phyloP scores from a whole-genome alignment of 2,329 filamentous ascomycete genomes.

The Fusarium fracticaudum region DNA sequence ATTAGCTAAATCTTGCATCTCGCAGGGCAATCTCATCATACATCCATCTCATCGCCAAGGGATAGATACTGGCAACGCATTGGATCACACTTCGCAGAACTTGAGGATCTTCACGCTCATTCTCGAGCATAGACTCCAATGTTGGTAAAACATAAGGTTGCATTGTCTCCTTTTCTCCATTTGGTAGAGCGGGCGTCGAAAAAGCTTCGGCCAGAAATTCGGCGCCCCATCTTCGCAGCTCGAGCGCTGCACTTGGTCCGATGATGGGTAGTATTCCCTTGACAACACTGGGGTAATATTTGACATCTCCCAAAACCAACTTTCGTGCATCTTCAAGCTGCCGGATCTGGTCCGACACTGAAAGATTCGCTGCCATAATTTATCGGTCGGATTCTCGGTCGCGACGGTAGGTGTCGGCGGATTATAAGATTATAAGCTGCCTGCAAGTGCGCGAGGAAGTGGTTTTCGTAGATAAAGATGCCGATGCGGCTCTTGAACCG shows the following conservation, averaged over 20 bases:
- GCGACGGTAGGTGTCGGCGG: not conserved
- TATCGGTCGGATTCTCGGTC: conserved; percentile 11
- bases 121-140: conserved; percentile 74
- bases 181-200: conserved; percentile 83
- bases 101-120: conserved; percentile 77
- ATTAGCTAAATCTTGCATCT: conserved; percentile 35
- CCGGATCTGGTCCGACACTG: conserved; percentile 79
- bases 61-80: conserved; percentile 91
- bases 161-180: conserved; percentile 82
- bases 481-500: conserved; percentile 31
- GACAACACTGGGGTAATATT: conserved; percentile 91
- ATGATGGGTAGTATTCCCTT: conserved; percentile 94
- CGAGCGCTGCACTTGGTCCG: conserved; percentile 75
- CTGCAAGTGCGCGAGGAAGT: conserved; percentile 8
- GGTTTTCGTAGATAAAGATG: conserved; percentile 30
- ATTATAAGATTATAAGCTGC: conserved; percentile 15
- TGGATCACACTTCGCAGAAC: conserved; percentile 90
- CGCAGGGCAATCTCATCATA: conserved; percentile 65
- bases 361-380: conserved; percentile 64
- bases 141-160: conserved; percentile 81
- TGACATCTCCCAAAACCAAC: conserved; percentile 85
- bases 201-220: conserved; percentile 97
- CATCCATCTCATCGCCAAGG: conserved; percentile 92
- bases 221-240: conserved; percentile 93
- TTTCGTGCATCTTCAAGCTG: conserved; percentile 92